Conservation (phyloP, 768 basidiomycete species). For the Fomitopsis pulvina region DNA sequence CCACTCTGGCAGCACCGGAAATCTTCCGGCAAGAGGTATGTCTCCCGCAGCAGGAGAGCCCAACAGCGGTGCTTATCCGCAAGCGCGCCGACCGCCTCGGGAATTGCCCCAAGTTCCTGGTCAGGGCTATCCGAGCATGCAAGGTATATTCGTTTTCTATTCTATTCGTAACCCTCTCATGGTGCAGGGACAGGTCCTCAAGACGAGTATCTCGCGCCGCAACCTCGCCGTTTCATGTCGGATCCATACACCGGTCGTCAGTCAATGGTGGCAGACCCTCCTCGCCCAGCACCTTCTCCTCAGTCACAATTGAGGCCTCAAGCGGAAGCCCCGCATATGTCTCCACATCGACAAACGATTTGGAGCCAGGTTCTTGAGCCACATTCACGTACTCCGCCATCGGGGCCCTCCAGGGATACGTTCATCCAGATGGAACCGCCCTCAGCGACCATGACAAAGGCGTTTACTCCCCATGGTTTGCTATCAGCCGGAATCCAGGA, state of each 20-base stretch:
- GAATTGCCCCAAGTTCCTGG: slow-evolving; percentile 61
- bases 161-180: not conserved
- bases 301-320: slow-evolving; percentile 18
- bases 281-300: slow-evolving; percentile 18
- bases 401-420: slow-evolving; percentile 32
- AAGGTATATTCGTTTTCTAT: slow-evolving; percentile 9
- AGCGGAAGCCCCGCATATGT: slow-evolving; percentile 13
- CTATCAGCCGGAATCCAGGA: slow-evolving; percentile 94
- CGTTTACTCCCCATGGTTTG: slow-evolving; percentile 90
- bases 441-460: slow-evolving; percentile 78
- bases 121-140: slow-evolving; percentile 38
- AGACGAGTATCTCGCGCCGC: slow-evolving; percentile 32
- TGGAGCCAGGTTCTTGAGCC: slow-evolving; percentile 87
- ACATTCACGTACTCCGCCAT: slow-evolving; percentile 17
- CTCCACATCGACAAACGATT: slow-evolving; percentile 52
- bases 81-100: slow-evolving; percentile 41
- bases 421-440: slow-evolving; percentile 73
- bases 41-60: slow-evolving; percentile 14
- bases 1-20: not conserved
- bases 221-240: slow-evolving; percentile 42
- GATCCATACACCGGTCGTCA: slow-evolving; percentile 56
- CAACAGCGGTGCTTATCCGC: slow-evolving; percentile 11
- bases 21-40: not conserved
- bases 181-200: slow-evolving; percentile 10
- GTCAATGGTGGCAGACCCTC: slow-evolving; percentile 19